Percentiles rank a stretch among this genome's conserved stretches.
phyloP scores from a whole-genome alignment of 2,329 filamentous ascomycete species.

The Hypoxylon sp. region DNA sequence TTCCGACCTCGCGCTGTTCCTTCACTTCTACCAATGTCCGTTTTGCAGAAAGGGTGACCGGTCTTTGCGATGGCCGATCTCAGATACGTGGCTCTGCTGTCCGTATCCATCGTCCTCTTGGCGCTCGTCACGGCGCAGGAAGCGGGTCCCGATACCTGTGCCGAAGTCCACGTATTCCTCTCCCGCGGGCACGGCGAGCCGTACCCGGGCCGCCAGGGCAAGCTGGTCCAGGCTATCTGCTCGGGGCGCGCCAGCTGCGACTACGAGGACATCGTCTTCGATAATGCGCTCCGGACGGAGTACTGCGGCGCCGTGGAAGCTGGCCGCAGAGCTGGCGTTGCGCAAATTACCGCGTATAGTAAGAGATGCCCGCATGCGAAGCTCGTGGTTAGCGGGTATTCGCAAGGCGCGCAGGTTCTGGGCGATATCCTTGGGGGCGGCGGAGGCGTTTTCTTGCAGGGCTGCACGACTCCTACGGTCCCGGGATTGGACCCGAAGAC shows the following conservation, averaged over 20 bases:
- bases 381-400: constrained; percentile 58
- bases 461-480: constrained; percentile 47
- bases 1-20: background rate
- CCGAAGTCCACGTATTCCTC: constrained; percentile 46
- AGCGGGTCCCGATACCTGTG: constrained; percentile 32
- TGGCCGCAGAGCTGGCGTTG: constrained; percentile 53
- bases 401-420: constrained; percentile 56
- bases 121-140: constrained; percentile 20
- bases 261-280: constrained; percentile 44
- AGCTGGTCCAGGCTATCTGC: constrained; percentile 51
- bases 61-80: constrained; percentile 1
- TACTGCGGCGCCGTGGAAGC: constrained; percentile 52
- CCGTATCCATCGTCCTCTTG: background rate
- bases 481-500: constrained; percentile 47
- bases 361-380: constrained; percentile 56
- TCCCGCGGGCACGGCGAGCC: constrained; percentile 53
- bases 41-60: constrained; percentile 3
- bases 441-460: constrained; percentile 53
- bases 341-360: constrained; percentile 57
- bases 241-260: constrained; percentile 48
- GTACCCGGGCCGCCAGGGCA: constrained; percentile 53
- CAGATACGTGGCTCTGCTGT: background rate
- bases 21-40: background rate
- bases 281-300: constrained; percentile 30
- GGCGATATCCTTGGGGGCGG: constrained; percentile 55